Evolutionary conservation across 257 asterid species (phyloP), one percentile per base, ranked within the genome.

Genomic region (Solanum rostratum): DNA sequence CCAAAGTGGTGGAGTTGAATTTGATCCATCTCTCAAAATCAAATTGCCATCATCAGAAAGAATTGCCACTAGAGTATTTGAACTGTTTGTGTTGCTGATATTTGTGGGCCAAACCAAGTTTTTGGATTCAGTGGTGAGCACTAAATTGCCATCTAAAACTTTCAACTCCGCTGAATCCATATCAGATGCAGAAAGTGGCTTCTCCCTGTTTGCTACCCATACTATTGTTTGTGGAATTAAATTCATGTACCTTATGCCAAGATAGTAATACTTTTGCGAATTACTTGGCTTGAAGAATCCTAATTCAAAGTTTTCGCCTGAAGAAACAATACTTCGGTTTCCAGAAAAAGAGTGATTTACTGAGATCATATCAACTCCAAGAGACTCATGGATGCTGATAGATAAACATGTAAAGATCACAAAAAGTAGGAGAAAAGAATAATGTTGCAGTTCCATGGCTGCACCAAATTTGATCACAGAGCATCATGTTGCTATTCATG

Each of bases 121-220:
- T 24, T 55, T 49, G 69, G 82, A 29, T 24, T 43, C 81, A 46
- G 76, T 82, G 3, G n/a, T 20, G 30, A 85, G 85, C 71, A 80
- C 85, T 54, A 85, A 71, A 63, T 85, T 55, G 1, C 85, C 85
- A 46, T 81, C 52, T 9, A 43, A 41, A 33, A 85, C 29, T 85
- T 45, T 55, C 53, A 85, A 52, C n/a, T 81, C 82, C 19, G 53
- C 55, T 6, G 87, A 69, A 29, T 24, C 10, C 74, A 66, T 81
- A 59, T 85, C 83, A 60, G 16, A 3, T 10, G 54, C 8, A 6
- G 76, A 69, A 50, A 85, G 65, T 24, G 85, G 87, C 1, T 11
- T 69, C 19, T 81, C 85, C 46, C 85, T 69, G 18, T 85, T 81
- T 15, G 87, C 87, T 46, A 85, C 83, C 87, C 87, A 85, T 70